Percentiles rank a stretch among this genome's conserved stretches.
These are phyloP conservation scores for Marchantia polymorpha DNA, from an alignment of 225 moss, liverwort and hornwort species.

Conservation along the genomic window DNA sequence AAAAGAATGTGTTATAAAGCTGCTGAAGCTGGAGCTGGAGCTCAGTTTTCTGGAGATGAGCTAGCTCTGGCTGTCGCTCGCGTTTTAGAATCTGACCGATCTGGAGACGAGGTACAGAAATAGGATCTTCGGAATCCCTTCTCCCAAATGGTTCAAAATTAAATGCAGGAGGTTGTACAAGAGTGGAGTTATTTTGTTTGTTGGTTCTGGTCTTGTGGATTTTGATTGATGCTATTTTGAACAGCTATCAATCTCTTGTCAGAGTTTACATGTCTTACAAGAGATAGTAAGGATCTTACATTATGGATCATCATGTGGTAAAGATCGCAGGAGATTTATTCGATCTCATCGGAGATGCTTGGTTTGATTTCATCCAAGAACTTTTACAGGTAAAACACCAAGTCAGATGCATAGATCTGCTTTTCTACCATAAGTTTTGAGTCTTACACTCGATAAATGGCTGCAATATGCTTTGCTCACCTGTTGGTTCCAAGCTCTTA, in stretches of 20 bases:
- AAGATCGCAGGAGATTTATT: conserved; percentile 93
- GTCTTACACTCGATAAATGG: not conserved
- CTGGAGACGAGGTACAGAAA: conserved; percentile 79
- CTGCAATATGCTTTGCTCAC: not conserved
- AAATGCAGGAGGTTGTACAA: not conserved
- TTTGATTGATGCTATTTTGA: not conserved
- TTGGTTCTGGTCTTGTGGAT: not conserved
- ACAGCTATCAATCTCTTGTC: not conserved
- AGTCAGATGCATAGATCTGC: not conserved
- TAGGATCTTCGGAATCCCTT: no score
- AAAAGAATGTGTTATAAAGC: conserved; percentile 70
- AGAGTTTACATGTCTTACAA: not conserved
- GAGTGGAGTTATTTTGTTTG: not conserved
- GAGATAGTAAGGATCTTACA: not conserved
- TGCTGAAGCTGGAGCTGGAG: conserved; percentile 41
- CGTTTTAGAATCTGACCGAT: conserved; percentile 78
- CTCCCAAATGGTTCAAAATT: not conserved
- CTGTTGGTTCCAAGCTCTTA: not conserved
- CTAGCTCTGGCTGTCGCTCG: conserved; percentile 80
- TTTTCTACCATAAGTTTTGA: not conserved
- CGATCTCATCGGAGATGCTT: conserved; percentile 89
- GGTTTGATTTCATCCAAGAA: conserved; percentile 96
- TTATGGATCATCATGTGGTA: not conserved
- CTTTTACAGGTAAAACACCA: conserved; percentile 60
- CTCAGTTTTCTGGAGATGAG: conserved; percentile 92